Percentiles rank a stretch among this genome's conserved stretches.
Evolutionary conservation across 805 yeast genomes (phyloP).

Genomic region (Schwanniomyces polymorphus): DNA sequence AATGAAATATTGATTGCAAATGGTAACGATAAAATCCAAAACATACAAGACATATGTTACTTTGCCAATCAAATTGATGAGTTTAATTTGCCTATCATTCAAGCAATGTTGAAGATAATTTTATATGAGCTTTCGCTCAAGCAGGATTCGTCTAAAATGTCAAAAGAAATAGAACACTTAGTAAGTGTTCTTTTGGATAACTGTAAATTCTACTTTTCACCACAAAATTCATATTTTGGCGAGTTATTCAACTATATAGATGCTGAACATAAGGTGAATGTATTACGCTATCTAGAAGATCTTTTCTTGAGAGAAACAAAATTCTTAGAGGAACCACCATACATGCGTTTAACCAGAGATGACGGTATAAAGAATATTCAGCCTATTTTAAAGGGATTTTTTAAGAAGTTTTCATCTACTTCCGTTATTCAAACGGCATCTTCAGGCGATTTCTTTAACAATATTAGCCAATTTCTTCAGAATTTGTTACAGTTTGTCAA

Average conservation of each 20-base stretch:
- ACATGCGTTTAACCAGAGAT: slow-evolving; percentile 1
- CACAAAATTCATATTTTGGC: slow-evolving; percentile 36
- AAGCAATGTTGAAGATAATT: slow-evolving; percentile 24
- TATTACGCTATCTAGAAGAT: slow-evolving; percentile 28
- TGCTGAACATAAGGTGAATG: slow-evolving; percentile 24
- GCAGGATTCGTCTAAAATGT: slow-evolving; percentile 7
- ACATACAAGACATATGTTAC: slow-evolving; percentile 14
- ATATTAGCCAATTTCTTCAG: slow-evolving; percentile 18
- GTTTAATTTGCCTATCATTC: slow-evolving; percentile 35
- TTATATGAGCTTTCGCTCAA: slow-evolving; percentile 13
- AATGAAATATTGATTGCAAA: slow-evolving; percentile 11
- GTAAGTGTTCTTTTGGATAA: slow-evolving; percentile 15
- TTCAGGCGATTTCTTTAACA: slow-evolving; percentile 19
- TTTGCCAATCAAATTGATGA: slow-evolving; percentile 22
- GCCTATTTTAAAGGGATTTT: slow-evolving; percentile 42
- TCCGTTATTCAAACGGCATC: slow-evolving; percentile 20
- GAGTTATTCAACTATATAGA: slow-evolving; percentile 35
- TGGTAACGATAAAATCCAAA: neutral
- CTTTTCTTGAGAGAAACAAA: slow-evolving; percentile 20
- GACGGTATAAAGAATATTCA: slow-evolving; percentile 23
- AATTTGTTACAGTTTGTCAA: slow-evolving; percentile 19
- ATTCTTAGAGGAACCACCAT: slow-evolving; percentile 7
- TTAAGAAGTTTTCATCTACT: slow-evolving; percentile 46
- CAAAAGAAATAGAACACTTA: slow-evolving; percentile 10
- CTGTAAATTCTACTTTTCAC: slow-evolving; percentile 26